A percentile compares a stretch with the other conserved stretches of the same genome.
Conservation (phyloP, 164 flowering plant species). For the Stephania japonica region DNA sequence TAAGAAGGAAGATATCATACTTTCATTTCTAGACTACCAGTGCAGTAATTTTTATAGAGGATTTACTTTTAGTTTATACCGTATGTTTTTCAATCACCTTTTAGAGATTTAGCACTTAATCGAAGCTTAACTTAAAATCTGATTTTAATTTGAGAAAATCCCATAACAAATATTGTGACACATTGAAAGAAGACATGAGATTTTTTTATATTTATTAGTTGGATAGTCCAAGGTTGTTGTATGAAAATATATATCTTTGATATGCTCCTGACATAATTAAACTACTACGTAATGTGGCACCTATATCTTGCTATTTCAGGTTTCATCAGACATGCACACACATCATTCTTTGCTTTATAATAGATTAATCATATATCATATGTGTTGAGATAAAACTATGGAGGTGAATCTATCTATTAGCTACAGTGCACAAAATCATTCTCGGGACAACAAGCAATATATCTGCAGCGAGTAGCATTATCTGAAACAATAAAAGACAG, state of each 20-base stretch:
- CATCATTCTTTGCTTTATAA: no score
- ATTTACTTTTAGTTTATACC: neutral
- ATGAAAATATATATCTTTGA: no score
- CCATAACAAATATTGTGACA: neutral
- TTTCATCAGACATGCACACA: no score
- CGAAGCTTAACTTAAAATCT: neutral
- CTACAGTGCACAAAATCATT: neutral
- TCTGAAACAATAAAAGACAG: neutral
- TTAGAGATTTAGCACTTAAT: neutral
- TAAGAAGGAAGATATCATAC: neutral
- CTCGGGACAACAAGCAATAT: neutral
- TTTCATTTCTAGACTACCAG: neutral
- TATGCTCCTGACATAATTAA: no score
- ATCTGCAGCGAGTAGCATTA: neutral
- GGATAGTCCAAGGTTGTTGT: neutral
- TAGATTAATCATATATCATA: no score
- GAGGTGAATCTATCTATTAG: neutral
- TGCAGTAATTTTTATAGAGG: neutral
- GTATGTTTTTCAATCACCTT: neutral
- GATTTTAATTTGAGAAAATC: neutral
- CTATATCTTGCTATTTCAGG: no score
- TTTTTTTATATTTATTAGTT: neutral
- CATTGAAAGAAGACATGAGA: neutral
- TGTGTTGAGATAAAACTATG: neutral
- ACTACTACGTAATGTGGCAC: no score